Evolutionary conservation across 2,329 filamentous ascomycete genomes (phyloP), one percentile per base, ranked within the genome.

Genomic region (Hymenoscyphus fraxineus): DNA sequence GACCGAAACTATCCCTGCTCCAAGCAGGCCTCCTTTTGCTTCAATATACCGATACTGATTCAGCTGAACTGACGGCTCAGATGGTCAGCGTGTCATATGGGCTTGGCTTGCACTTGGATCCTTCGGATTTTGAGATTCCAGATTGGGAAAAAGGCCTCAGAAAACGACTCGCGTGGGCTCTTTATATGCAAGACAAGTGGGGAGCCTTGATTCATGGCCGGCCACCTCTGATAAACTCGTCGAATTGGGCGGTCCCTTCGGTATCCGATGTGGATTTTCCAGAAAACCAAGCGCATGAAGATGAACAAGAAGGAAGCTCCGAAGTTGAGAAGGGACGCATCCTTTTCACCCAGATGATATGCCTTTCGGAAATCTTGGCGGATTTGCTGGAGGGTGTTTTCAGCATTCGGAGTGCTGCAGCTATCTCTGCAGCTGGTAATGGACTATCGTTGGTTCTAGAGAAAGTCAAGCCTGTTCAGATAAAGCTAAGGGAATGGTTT

Each of bases 111-210:
- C 84, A 88, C 62, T 78, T 88, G 1, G 86, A 89, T 71, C 87
- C 85, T 67, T 82, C 83, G 0, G 75, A 78, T 22, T 90, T 87
- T 87, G 80, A 82, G 12, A 83, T 89, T 54, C 86, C 86, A 1
- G 75, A 77, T 0, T 88, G 86, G 85, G 87, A 89, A 70, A 81
- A 84, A 62, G 83, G 85, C 0, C 76, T 89, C 19, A 78, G 87
- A 15, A 84, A 85, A 69, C 78, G 87, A 15, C 76, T 89, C 0
- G 85, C 84, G 0, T 90, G 87, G 87, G 86, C 82, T 1, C 74
- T 88, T 0, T 89, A 83, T 67, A 85, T 88, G 79, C 86, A 89
- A 71, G 87, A 89, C 67, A 86, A 84, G 69, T 88, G 83, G 85
- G 81, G 82, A 2, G 80, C 83, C 2, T 77, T 86, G 44, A 81